Evolutionary conservation across 2,329 filamentous ascomycete genomes (phyloP).

Genomic region (Colletotrichum acutatum): DNA sequence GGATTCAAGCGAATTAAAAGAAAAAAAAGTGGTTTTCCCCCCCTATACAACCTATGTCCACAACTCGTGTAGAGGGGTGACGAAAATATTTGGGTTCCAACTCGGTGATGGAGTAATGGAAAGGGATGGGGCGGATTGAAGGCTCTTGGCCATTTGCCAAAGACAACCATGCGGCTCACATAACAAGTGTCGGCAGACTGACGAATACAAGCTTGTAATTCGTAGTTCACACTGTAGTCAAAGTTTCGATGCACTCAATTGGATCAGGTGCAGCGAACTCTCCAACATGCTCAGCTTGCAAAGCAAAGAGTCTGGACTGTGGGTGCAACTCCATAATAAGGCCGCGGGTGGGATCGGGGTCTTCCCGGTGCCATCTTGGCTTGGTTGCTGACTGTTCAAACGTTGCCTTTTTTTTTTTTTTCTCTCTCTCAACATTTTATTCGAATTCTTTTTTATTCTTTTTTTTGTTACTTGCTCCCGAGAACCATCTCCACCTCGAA

Average conservation of each 20-base stretch:
- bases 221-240: neutral
- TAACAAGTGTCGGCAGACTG: neutral
- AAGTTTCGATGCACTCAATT: neutral
- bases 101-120: conserved; percentile 2
- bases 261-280: neutral
- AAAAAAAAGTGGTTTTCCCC: too few relatives aligned
- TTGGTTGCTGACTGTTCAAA: neutral
- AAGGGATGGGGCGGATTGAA: neutral
- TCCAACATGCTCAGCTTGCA: neutral
- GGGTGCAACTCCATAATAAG: conserved; percentile 6
- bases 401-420: neutral
- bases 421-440: neutral
- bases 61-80: neutral
- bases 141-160: too few relatives aligned
- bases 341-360: neutral
- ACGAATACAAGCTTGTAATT: neutral
- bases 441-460: neutral
- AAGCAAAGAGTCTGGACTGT: neutral
- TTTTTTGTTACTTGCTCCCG: neutral
- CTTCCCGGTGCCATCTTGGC: neutral
- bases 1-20: neutral
- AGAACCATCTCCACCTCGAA: conserved; percentile 4
- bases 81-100: conserved; percentile 28
- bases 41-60: conserved; percentile 1
- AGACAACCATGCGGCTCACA: neutral